These are phyloP conservation scores for Schizosaccharomyces pombe DNA, from an alignment of 805 yeast species.

Conservation along the genomic window DNA sequence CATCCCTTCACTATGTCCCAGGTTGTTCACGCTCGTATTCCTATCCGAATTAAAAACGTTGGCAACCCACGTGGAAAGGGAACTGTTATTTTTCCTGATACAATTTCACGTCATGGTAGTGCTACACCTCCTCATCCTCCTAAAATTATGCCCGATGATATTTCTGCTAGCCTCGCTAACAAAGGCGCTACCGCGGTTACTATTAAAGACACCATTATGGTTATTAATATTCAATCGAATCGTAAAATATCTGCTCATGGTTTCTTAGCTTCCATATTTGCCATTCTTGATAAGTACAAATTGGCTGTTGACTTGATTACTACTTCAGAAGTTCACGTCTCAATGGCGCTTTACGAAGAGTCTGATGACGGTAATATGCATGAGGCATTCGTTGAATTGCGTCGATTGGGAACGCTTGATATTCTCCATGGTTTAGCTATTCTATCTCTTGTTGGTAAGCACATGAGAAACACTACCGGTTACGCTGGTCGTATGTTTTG, in stretches of 20 bases:
- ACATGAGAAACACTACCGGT: slow-evolving; percentile 90
- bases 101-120: slow-evolving; percentile 64
- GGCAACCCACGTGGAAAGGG: slow-evolving; percentile 84
- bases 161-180: slow-evolving; percentile 12
- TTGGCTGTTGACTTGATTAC: slow-evolving; percentile 88
- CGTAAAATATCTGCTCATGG: slow-evolving; percentile 85
- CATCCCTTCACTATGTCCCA: slow-evolving; percentile 99
- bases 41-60: slow-evolving; percentile 89
- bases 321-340: slow-evolving; percentile 92
- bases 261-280: slow-evolving; percentile 72
- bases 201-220: slow-evolving; percentile 77
- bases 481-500: slow-evolving; percentile 94
- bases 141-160: slow-evolving; percentile 27
- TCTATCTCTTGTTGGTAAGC: slow-evolving; percentile 84
- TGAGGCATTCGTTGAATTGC: slow-evolving; percentile 54
- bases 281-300: slow-evolving; percentile 58
- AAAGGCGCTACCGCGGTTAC: slow-evolving; percentile 76
- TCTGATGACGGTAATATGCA: slow-evolving; percentile 38
- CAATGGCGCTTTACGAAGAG: slow-evolving; percentile 77
- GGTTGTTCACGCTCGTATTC: slow-evolving; percentile 84
- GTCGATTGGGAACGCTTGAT: slow-evolving; percentile 69
- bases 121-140: slow-evolving; percentile 92
- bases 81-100: slow-evolving; percentile 82
- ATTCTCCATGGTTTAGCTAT: slow-evolving; percentile 72
- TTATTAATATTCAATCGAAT: slow-evolving; percentile 79